Percentiles rank a stretch among this genome's conserved stretches.
Conservation (phyloP, 2,329 filamentous ascomycete species). For the Scopulariopsis brevicaulis region DNA sequence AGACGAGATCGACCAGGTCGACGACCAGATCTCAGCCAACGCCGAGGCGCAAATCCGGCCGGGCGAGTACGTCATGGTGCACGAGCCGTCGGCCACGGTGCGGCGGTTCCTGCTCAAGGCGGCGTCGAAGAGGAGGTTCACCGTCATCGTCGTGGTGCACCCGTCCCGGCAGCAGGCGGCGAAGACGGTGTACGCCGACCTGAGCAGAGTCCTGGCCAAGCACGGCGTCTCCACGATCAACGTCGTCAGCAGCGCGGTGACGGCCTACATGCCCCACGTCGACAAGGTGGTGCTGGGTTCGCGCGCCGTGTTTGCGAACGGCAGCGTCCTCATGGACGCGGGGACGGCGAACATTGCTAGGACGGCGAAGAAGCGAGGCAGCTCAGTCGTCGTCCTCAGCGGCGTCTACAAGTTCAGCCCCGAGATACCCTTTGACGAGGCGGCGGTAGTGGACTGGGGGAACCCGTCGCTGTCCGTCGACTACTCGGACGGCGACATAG, state of each 20-base stretch:
- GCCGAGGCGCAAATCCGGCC: slow-evolving; percentile 88
- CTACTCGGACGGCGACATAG: slow-evolving; percentile 69
- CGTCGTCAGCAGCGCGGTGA: slow-evolving; percentile 74
- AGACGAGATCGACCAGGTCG: slow-evolving; percentile 86
- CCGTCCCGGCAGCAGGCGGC: slow-evolving; percentile 24
- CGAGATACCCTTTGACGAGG: slow-evolving; percentile 73
- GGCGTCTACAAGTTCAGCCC: slow-evolving; percentile 93
- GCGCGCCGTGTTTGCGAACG: slow-evolving; percentile 78
- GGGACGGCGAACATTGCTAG: slow-evolving; percentile 77
- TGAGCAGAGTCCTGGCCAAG: slow-evolving; percentile 68
- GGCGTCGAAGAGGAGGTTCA: slow-evolving; percentile 83
- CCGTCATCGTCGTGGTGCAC: slow-evolving; percentile 71
- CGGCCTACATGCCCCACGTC: slow-evolving; percentile 88
- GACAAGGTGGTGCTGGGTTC: slow-evolving; percentile 92
- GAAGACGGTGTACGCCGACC: slow-evolving; percentile 34
- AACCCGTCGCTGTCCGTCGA: slow-evolving; percentile 65
- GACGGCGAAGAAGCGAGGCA: slow-evolving; percentile 71
- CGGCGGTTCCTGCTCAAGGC: slow-evolving; percentile 84
- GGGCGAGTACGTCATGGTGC: slow-evolving; percentile 83
- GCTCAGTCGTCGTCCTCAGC: slow-evolving; percentile 77
- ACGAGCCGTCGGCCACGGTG: slow-evolving; percentile 76
- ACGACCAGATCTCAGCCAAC: slow-evolving; percentile 83
- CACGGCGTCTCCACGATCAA: slow-evolving; percentile 74
- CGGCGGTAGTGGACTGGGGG: slow-evolving; percentile 76
- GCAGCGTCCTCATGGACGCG: slow-evolving; percentile 71